Evolutionary conservation across 805 yeast species (phyloP).

Genomic region (Monosporozyma siamensis): DNA sequence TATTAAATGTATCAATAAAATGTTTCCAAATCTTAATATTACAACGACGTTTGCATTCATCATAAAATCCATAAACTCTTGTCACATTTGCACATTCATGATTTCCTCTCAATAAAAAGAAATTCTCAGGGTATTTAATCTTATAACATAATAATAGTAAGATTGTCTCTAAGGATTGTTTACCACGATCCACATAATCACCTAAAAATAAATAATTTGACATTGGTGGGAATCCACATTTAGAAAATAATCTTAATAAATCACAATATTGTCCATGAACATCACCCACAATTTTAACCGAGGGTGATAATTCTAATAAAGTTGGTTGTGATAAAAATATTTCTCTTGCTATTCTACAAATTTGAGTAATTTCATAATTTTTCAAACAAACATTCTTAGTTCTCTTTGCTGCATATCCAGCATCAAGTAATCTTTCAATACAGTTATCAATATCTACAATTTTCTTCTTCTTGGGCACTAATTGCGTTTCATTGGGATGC

Average conservation of each 20-base stretch:
- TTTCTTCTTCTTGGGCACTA: conserved; percentile 13
- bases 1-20: conserved; percentile 88
- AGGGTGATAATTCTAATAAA: conserved; percentile 68
- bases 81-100: conserved; percentile 97
- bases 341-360: conserved; percentile 82
- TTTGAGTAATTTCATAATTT: conserved; percentile 71
- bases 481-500: conserved; percentile 3
- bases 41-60: conserved; percentile 91
- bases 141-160: conserved; percentile 79
- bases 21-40: conserved; percentile 87
- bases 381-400: conserved; percentile 82
- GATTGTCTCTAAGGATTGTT: conserved; percentile 88
- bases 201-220: conserved; percentile 88
- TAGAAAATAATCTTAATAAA: conserved; percentile 77
- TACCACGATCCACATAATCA: conserved; percentile 95
- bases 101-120: conserved; percentile 87
- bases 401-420: conserved; percentile 89
- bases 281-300: conserved; percentile 79
- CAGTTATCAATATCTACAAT: conserved; percentile 66
- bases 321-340: conserved; percentile 85
- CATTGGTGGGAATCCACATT: conserved; percentile 94
- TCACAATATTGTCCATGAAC: conserved; percentile 96
- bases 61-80: conserved; percentile 92
- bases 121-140: conserved; percentile 92
- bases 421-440: conserved; percentile 83